A percentile compares a stretch with the other conserved stretches of the same genome.
These are phyloP conservation scores for Pachysandra terminalis DNA, from an alignment of 164 flowering plant species.

Conservation along the genomic window DNA sequence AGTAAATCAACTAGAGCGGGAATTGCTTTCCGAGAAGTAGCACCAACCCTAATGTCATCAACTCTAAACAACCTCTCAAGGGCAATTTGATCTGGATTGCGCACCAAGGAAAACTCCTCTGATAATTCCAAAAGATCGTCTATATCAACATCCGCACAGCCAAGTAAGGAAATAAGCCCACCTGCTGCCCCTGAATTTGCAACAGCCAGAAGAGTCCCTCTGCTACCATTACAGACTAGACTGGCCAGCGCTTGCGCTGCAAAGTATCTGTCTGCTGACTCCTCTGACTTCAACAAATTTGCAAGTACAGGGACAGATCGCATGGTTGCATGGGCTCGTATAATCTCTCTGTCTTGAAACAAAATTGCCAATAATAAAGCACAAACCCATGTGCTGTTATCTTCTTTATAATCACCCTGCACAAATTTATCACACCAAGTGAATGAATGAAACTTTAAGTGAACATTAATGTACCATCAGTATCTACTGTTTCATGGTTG, in stretches of 20 bases:
- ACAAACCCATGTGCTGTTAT: slow-evolving; percentile 75
- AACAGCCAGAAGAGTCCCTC: slow-evolving; percentile 91
- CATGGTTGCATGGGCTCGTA: slow-evolving; percentile 79
- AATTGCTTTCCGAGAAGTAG: slow-evolving; percentile 93
- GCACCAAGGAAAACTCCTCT: slow-evolving; percentile 69
- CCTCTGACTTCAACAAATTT: slow-evolving; percentile 82
- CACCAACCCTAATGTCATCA: slow-evolving; percentile 94
- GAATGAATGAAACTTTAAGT: slow-evolving; percentile 3
- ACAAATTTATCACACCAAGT: slow-evolving; percentile 7
- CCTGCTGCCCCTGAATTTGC: slow-evolving; percentile 95
- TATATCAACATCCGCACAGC: slow-evolving; percentile 95
- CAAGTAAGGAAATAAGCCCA: slow-evolving; percentile 87
- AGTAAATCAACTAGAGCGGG: slow-evolving; percentile 93
- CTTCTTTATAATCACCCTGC: slow-evolving; percentile 78
- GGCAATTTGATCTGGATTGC: slow-evolving; percentile 86
- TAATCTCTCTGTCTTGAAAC: slow-evolving; percentile 95
- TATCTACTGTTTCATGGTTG: neutral
- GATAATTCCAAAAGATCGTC: slow-evolving; percentile 69
- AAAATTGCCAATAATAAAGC: slow-evolving; percentile 80
- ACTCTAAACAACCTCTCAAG: slow-evolving; percentile 96
- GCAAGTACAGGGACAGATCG: slow-evolving; percentile 74
- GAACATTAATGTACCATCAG: slow-evolving; percentile 7
- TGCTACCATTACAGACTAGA: slow-evolving; percentile 93
- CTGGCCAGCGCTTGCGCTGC: slow-evolving; percentile 95
- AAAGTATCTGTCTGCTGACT: slow-evolving; percentile 82